Conservation (phyloP, 306 rosid genomes). For the Abrus precatorius region DNA sequence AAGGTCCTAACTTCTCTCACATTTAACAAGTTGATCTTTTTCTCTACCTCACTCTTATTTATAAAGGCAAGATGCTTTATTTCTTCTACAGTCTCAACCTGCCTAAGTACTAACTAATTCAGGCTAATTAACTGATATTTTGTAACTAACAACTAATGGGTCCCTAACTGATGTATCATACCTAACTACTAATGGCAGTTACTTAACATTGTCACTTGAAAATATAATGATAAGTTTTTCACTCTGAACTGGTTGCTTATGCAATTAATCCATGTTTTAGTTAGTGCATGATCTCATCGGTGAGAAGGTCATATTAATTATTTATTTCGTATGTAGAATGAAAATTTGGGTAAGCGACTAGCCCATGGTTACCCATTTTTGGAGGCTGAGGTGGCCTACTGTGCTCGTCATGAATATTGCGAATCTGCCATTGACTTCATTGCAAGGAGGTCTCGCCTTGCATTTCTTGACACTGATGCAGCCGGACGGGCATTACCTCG, state of each 20-base stretch:
- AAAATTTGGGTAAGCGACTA: slow-evolving; percentile 85
- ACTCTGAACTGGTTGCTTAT: background rate
- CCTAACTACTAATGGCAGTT: too few species aligned
- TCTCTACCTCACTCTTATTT: too few species aligned
- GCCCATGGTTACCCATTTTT: slow-evolving; percentile 92
- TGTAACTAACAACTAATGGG: background rate
- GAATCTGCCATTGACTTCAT: slow-evolving; percentile 91
- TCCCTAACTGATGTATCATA: too few species aligned
- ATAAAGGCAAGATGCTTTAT: too few species aligned
- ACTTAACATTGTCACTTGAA: background rate
- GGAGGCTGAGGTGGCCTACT: slow-evolving; percentile 95
- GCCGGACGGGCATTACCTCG: slow-evolving; percentile 87
- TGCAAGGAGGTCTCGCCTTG: slow-evolving; percentile 86
- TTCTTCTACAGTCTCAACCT: too few species aligned
- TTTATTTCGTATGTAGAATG: slow-evolving; percentile 62
- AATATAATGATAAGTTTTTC: background rate
- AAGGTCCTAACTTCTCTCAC: too few species aligned
- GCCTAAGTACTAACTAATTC: too few species aligned
- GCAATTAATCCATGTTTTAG: slow-evolving; percentile 2
- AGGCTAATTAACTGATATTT: too few species aligned
- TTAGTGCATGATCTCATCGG: slow-evolving; percentile 19
- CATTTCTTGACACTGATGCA: slow-evolving; percentile 92
- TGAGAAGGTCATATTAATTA: background rate
- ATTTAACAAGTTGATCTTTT: too few species aligned
- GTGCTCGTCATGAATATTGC: slow-evolving; percentile 91